phyloP scores from a whole-genome alignment of 1,139 yeast genomes.

The Fermentozyma sake region DNA sequence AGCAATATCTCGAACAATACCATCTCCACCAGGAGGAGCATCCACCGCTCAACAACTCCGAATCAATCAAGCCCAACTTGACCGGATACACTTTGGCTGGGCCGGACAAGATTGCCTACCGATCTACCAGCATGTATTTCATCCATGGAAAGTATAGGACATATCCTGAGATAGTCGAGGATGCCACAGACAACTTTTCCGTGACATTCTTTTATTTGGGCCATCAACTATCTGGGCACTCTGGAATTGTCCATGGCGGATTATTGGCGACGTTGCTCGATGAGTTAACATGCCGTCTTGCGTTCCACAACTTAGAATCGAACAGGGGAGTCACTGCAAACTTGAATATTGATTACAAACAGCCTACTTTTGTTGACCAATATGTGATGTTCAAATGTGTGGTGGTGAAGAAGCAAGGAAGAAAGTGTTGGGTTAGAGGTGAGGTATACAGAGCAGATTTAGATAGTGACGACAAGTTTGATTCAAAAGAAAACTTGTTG shows the following conservation, averaged over 20 bases:
- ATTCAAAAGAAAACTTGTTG: constrained; percentile 22
- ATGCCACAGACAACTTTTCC: constrained; percentile 20
- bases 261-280: constrained; percentile 50
- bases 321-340: constrained; percentile 45
- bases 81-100: constrained; percentile 38
- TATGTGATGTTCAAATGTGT: constrained; percentile 34
- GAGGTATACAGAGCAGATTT: constrained; percentile 22
- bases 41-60: constrained; percentile 4
- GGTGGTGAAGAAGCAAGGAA: constrained; percentile 29
- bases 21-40: no score
- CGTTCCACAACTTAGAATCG: constrained; percentile 43
- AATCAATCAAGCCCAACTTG: constrained; percentile 27
- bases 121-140: constrained; percentile 35
- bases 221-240: constrained; percentile 43
- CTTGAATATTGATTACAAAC: constrained; percentile 37
- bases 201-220: constrained; percentile 47
- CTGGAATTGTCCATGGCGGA: constrained; percentile 54
- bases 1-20: no score
- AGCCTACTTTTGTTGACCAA: constrained; percentile 34
- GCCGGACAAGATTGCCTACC: constrained; percentile 28
- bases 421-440: constrained; percentile 44
- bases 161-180: constrained; percentile 10
- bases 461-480: constrained; percentile 10
- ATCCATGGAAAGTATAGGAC: constrained; percentile 28
- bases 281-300: constrained; percentile 50